Conservation (phyloP, 805 yeast genomes). For the Cyberlindnera meyerae region DNA sequence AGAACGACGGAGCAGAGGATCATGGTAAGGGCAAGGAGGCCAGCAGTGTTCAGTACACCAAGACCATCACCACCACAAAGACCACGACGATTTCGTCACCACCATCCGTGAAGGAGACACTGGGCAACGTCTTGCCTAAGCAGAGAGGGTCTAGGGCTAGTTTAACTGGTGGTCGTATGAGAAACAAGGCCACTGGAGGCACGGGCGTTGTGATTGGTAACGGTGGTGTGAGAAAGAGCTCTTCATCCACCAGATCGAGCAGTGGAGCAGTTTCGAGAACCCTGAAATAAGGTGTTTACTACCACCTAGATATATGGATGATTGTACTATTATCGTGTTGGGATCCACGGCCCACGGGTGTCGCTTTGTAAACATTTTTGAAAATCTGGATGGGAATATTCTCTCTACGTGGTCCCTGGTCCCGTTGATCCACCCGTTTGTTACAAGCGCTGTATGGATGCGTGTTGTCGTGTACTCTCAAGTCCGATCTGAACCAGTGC, state of each 20-base stretch:
- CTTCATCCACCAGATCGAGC: slow-evolving; percentile 21
- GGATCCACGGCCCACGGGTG: too few species aligned
- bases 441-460: too few species aligned
- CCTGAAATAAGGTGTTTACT: too few species aligned
- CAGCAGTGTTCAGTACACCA: slow-evolving; percentile 24
- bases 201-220: slow-evolving; percentile 20
- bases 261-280: slow-evolving; percentile 20
- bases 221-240: slow-evolving; percentile 26
- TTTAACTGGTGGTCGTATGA: slow-evolving; percentile 27
- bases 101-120: slow-evolving; percentile 22
- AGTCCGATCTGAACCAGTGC: slow-evolving; percentile 45
- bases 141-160: slow-evolving; percentile 23
- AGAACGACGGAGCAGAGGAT: slow-evolving; percentile 8
- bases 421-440: too few species aligned
- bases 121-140: slow-evolving; percentile 21
- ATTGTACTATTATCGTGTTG: too few species aligned
- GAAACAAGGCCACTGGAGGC: slow-evolving; percentile 25
- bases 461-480: slow-evolving; percentile 41
- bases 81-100: slow-evolving; percentile 29
- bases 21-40: slow-evolving; percentile 8
- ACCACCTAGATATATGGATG: too few species aligned
- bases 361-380: too few species aligned
- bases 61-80: slow-evolving; percentile 26
- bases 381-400: too few species aligned
- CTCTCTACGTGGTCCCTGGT: too few species aligned